A percentile compares a stretch with the other conserved stretches of the same genome.
Evolutionary conservation across 441 rosid species (phyloP).

Genomic region (Erodium chrysanthum): DNA sequence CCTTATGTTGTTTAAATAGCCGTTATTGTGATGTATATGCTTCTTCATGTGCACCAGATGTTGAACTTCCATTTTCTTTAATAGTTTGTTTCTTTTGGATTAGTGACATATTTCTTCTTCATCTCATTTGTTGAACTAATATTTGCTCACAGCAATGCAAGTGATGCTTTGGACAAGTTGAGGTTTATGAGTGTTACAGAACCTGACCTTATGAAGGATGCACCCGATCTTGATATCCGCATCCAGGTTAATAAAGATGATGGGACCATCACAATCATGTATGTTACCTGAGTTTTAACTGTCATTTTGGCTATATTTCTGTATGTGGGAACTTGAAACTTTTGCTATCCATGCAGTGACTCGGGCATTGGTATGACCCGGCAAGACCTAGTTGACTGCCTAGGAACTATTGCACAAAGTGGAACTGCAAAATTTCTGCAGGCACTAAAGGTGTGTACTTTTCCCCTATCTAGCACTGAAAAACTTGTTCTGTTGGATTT

Average conservation of each 20-base stretch:
- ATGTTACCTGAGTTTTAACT: neutral
- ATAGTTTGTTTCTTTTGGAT: neutral
- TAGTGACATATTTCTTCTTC: too few relatives aligned
- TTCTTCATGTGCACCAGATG: too few relatives aligned
- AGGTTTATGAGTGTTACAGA: constrained; percentile 92
- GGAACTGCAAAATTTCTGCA: constrained; percentile 87
- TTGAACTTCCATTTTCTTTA: too few relatives aligned
- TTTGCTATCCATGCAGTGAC: constrained; percentile 41
- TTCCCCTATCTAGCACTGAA: neutral
- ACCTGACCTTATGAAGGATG: constrained; percentile 77
- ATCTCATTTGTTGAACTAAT: neutral
- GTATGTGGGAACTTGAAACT: neutral
- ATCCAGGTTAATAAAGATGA: constrained; percentile 77
- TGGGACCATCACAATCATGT: constrained; percentile 78
- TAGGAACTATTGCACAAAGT: constrained; percentile 97
- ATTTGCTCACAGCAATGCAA: constrained; percentile 58
- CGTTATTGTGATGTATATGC: neutral
- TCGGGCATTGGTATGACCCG: constrained; percentile 95
- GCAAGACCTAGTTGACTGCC: constrained; percentile 87
- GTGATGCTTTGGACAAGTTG: constrained; percentile 95
- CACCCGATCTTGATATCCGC: constrained; percentile 81
- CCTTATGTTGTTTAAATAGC: too few relatives aligned
- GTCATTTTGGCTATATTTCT: neutral
- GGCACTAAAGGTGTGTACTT: constrained; percentile 56
- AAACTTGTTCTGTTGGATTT: neutral